phyloP scores from a whole-genome alignment of 169 alveolate genomes.

The Plasmodium sp. region DNA sequence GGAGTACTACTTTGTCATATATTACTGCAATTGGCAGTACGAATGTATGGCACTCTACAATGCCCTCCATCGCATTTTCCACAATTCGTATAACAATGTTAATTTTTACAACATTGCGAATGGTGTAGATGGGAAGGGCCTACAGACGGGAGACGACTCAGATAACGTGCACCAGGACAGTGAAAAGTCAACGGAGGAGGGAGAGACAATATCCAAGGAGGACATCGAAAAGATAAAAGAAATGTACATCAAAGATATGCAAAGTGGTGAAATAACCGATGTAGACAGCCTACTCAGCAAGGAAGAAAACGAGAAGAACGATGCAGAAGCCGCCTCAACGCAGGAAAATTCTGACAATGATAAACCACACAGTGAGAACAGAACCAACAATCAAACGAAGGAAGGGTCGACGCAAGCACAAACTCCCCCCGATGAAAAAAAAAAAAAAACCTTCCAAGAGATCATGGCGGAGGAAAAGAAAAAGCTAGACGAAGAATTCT shows the following conservation, averaged over 20 bases:
- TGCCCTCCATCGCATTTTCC: constrained; percentile 54
- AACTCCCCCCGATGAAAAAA: not conserved
- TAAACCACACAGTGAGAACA: not conserved
- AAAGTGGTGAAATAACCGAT: constrained; percentile 43
- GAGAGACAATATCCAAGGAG: not conserved
- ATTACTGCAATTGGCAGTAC: constrained; percentile 72
- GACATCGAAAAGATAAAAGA: constrained; percentile 55
- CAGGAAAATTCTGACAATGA: not conserved
- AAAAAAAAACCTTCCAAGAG: constrained; percentile 46
- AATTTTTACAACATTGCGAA: constrained; percentile 29
- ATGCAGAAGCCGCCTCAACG: not conserved
- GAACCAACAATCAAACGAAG: not conserved
- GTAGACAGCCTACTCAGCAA: constrained; percentile 16
- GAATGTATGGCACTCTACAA: constrained; percentile 72
- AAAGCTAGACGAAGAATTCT: constrained; percentile 73
- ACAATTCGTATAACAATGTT: constrained; percentile 39
- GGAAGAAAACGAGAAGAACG: not conserved
- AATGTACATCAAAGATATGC: constrained; percentile 66
- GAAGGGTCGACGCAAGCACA: not conserved
- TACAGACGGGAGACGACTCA: not conserved
- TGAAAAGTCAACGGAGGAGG: not conserved
- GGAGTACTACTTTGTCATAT: constrained; percentile 70
- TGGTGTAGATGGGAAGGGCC: not conserved
- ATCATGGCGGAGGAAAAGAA: constrained; percentile 70
- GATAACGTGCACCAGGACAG: not conserved